A percentile compares a stretch with the other conserved stretches of the same genome.
These are phyloP conservation scores for Vishniacozyma victoriae DNA, from an alignment of 768 basidiomycete species.

Conservation along the genomic window DNA sequence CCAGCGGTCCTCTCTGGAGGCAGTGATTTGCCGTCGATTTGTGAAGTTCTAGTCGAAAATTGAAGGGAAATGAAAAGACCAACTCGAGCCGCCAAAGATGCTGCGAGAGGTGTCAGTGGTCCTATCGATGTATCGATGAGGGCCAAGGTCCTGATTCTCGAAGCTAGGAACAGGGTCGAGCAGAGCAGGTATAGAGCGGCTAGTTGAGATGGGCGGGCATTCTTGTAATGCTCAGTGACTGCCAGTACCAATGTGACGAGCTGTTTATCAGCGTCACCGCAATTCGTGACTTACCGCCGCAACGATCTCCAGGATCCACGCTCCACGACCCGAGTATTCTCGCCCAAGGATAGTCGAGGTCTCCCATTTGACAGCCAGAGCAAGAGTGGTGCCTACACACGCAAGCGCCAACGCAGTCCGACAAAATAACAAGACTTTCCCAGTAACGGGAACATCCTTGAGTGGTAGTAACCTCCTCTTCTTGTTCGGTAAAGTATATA, in stretches of 20 bases:
- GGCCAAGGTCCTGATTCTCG: constrained; percentile 7
- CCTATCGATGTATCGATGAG: background rate
- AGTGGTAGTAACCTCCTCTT: constrained; percentile 1
- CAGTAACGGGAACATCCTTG: background rate
- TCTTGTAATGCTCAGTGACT: constrained; percentile 5
- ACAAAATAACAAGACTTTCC: background rate
- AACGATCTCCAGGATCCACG: background rate
- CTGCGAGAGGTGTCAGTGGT: background rate
- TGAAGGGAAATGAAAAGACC: constrained; percentile 12
- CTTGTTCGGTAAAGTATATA: background rate
- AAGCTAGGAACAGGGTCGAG: constrained; percentile 5
- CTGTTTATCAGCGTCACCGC: background rate
- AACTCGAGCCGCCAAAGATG: background rate
- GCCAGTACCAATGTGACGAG: background rate
- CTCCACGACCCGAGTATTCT: constrained; percentile 9
- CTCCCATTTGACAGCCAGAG: background rate
- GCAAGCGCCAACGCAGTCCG: background rate
- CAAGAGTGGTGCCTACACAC: constrained; percentile 1
- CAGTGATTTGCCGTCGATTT: background rate
- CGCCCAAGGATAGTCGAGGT: background rate
- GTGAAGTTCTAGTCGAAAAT: constrained; percentile 6
- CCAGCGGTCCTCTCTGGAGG: constrained; percentile 12
- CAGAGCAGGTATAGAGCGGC: constrained; percentile 15
- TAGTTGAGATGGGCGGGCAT: constrained; percentile 8
- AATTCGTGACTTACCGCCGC: constrained; percentile 8